A percentile compares a stretch with the other conserved stretches of the same genome.
Conservation (phyloP, 495 filamentous ascomycete species). For the Aspergillus ellipticus region DNA sequence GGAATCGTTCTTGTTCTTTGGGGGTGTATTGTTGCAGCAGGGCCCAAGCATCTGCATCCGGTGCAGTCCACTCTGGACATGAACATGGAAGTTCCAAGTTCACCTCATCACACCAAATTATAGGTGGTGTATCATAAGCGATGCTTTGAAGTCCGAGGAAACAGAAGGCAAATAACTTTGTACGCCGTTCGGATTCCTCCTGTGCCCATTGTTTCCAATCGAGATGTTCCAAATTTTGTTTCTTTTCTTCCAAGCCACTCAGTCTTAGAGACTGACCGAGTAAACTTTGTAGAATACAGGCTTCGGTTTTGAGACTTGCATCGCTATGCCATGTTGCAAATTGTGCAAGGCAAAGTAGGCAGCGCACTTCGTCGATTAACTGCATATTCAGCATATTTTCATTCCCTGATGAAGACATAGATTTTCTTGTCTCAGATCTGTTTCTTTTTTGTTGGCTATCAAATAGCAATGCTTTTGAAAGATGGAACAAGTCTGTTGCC, state of each 20-base stretch:
- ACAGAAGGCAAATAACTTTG: constrained; percentile 14
- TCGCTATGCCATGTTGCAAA: constrained; percentile 6
- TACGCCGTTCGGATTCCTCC: constrained; percentile 10
- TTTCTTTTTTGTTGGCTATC: constrained; percentile 5
- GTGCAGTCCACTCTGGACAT: constrained; percentile 14
- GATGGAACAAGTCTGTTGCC: constrained; percentile 1
- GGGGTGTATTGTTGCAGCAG: constrained; percentile 1
- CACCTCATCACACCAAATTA: constrained; percentile 8
- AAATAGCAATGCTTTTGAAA: not conserved
- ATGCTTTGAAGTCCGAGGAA: constrained; percentile 13
- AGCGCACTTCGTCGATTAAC: constrained; percentile 6
- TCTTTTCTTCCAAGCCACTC: constrained; percentile 30
- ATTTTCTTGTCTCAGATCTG: not conserved
- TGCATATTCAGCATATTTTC: not conserved
- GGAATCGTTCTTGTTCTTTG: not conserved
- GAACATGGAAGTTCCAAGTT: constrained; percentile 13
- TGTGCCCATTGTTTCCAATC: constrained; percentile 3
- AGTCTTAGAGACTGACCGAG: constrained; percentile 3
- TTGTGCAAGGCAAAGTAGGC: constrained; percentile 4
- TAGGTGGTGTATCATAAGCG: constrained; percentile 9
- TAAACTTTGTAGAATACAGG: not conserved
- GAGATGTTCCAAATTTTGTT: not conserved
- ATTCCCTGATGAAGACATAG: not conserved
- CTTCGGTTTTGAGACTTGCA: not conserved
- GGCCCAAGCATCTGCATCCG: constrained; percentile 5